Conservation (phyloP, 148 eudicot genomes). For the Amaranthus hypochondriacus region DNA sequence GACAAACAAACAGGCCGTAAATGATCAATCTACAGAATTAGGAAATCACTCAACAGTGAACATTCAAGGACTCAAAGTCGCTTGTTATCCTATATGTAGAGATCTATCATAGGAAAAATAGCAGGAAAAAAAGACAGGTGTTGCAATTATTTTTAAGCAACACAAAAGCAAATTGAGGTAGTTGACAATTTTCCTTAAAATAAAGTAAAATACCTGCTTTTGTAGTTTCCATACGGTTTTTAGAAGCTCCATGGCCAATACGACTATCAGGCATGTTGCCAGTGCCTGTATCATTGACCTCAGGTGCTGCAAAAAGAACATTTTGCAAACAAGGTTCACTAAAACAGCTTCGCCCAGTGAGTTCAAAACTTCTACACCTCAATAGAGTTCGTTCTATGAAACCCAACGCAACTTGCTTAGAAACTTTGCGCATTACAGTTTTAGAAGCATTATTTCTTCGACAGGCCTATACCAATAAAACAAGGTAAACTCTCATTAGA, state of each 20-base stretch:
- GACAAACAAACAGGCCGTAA: no score
- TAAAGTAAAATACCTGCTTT: slow-evolving; percentile 31
- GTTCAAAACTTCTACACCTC: slow-evolving; percentile 42
- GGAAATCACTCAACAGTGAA: no score
- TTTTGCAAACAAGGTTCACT: slow-evolving; percentile 44
- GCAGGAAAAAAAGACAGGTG: no score
- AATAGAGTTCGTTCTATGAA: slow-evolving; percentile 45
- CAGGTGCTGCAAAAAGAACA: slow-evolving; percentile 31
- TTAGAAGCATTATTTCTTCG: slow-evolving; percentile 40
- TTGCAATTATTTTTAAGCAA: no score
- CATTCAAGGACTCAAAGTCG: no score
- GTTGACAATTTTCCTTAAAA: not conserved
- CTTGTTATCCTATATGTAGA: no score
- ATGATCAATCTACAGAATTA: no score
- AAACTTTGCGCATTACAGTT: slow-evolving; percentile 44
- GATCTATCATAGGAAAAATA: no score
- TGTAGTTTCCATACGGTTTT: slow-evolving; percentile 22
- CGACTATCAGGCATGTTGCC: slow-evolving; percentile 15
- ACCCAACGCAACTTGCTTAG: slow-evolving; percentile 49
- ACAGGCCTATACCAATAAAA: slow-evolving; percentile 30
- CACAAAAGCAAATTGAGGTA: no score
- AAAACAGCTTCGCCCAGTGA: slow-evolving; percentile 46
- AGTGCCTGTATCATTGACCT: slow-evolving; percentile 24
- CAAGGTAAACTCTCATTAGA: not conserved
- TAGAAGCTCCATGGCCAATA: slow-evolving; percentile 23